Evolutionary conservation across 148 eudicot species (phyloP), one percentile per base, ranked within the genome.

Genomic region (Drosera capensis): DNA sequence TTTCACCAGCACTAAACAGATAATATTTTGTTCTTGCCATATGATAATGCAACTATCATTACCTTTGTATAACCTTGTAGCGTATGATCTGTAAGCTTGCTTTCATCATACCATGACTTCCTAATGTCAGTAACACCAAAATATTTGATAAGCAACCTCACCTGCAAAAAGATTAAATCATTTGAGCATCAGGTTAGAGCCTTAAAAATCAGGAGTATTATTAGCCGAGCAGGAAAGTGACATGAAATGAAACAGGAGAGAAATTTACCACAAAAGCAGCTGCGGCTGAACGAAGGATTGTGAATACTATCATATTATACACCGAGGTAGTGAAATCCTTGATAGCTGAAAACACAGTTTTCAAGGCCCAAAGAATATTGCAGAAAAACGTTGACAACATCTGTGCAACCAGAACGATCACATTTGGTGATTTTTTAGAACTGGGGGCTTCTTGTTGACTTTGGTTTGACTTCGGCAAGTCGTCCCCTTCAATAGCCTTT

Each of bases 1-100:
- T 23, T 51, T 13, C n/a, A 17, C 4, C 15, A 35, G 8, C 8
- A 20, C 16, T n/a, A 38, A 31, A 1, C 1, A 4, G 37, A 30
- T 23, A 15, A 20, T 17, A 43, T 15, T 19, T 7, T 11, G 22
- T 14, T 6, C 11, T 34, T 13, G 20, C 24, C 22, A 52, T 25
- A 57, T 15, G 2, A 34, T 34, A 12, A 14, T 8, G 4, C 14
- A 48, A 44, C 29, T 20, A 2, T 19, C 34, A 31, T 65, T 50
- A 88, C 97, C 92, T 78, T 88, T 52, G 83, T 83, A 52, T 88
- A 88, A 57, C 86, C 94, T 8, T 71, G 46, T 40, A 88, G 59
- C 45, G 68, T 60, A 54, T 78, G 68, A 52, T 88, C 86, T 29
- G 79, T 63, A 52, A 83, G 70, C 71, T 71, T 76, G 36, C 31